phyloP scores from a whole-genome alignment of 129 eudicot species.

The Pittosporum tobira region DNA sequence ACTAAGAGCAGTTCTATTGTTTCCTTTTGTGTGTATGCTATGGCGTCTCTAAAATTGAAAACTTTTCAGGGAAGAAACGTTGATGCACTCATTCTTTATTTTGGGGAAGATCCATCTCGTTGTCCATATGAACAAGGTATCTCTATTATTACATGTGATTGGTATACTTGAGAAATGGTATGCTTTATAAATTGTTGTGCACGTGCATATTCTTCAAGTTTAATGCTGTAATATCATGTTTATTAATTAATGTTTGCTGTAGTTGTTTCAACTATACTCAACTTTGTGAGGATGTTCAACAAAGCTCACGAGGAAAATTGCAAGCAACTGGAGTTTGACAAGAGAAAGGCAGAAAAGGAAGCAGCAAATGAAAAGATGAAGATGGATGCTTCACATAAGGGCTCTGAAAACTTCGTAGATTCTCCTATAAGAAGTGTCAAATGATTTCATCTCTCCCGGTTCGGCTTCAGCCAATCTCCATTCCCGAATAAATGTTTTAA shows the following conservation, averaged over 20 bases:
- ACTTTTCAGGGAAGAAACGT: slow-evolving; percentile 71
- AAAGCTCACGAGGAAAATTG: slow-evolving; percentile 66
- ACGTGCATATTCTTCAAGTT: neutral
- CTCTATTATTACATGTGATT: neutral
- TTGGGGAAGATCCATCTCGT: slow-evolving; percentile 90
- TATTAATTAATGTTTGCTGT: slow-evolving; percentile 10
- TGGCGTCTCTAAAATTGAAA: slow-evolving; percentile 1
- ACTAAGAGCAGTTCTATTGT: neutral
- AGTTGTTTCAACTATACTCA: slow-evolving; percentile 65
- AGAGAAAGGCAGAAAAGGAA: slow-evolving; percentile 68
- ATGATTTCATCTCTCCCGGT: slow-evolving; percentile 5
- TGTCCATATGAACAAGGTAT: slow-evolving; percentile 91
- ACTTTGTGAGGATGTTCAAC: slow-evolving; percentile 71
- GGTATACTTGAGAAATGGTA: neutral
- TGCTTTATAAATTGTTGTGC: neutral
- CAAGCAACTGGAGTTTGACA: slow-evolving; percentile 70
- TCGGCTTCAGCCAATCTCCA: neutral
- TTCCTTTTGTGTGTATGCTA: neutral
- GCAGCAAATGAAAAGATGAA: slow-evolving; percentile 37
- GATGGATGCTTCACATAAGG: slow-evolving; percentile 23
- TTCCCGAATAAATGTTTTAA: neutral
- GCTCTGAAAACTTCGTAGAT: slow-evolving; percentile 14
- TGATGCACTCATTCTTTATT: slow-evolving; percentile 71
- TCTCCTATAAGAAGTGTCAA: slow-evolving; percentile 23
- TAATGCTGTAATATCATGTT: neutral